A percentile compares a stretch with the other conserved stretches of the same genome.
Conservation (phyloP, 2,329 filamentous ascomycete genomes). For the Zarea fungicola region DNA sequence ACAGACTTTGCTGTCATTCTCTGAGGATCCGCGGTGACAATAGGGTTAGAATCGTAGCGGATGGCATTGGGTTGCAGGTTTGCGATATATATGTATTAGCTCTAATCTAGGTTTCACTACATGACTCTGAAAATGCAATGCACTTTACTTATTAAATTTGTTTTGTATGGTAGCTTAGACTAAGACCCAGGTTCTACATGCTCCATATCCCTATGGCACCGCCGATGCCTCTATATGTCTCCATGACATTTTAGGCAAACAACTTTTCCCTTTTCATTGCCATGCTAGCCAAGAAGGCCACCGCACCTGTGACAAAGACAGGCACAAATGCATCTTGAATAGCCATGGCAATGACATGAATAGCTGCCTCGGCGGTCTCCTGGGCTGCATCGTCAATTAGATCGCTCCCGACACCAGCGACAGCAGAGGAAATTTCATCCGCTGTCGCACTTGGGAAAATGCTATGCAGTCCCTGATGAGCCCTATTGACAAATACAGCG, state of each 20-base stretch:
- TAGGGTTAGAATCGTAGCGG: too few relatives aligned
- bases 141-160: too few relatives aligned
- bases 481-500: conserved; percentile 7
- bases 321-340: conserved; percentile 30
- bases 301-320: conserved; percentile 26
- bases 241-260: conserved; percentile 22
- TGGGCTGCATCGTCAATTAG: conserved; percentile 11
- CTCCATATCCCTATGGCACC: too few relatives aligned
- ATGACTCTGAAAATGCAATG: too few relatives aligned
- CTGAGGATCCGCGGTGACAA: background rate
- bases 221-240: too few relatives aligned
- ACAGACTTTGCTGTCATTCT: background rate
- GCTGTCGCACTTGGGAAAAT: conserved; percentile 11
- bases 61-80: too few relatives aligned
- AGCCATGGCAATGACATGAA: conserved; percentile 27
- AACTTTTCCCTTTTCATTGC: conserved; percentile 31
- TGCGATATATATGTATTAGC: too few relatives aligned
- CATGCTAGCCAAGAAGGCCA: conserved; percentile 25
- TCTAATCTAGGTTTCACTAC: too few relatives aligned
- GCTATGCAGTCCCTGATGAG: conserved; percentile 17
- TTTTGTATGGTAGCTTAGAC: too few relatives aligned
- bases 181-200: too few relatives aligned
- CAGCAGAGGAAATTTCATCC: conserved; percentile 7
- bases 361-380: conserved; percentile 19
- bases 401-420: conserved; percentile 11